These are phyloP conservation scores for Arctium lappa DNA, from an alignment of 129 eudicot genomes.

Conservation along the genomic window DNA sequence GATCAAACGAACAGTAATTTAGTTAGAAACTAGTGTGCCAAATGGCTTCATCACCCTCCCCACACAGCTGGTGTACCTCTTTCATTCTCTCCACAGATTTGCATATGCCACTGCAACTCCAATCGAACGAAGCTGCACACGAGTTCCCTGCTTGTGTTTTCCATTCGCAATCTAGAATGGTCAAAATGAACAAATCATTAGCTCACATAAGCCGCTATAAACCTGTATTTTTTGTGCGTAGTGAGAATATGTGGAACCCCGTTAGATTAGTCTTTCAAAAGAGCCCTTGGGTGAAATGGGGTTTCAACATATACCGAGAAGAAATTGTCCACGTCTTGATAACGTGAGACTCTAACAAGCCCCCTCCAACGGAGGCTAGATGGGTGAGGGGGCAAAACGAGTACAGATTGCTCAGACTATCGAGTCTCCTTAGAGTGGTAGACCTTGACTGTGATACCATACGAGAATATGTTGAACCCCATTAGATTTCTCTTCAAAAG, in stretches of 20 bases:
- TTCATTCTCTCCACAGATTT: slow-evolving; percentile 73
- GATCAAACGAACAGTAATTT: not conserved
- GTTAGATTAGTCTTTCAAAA: not conserved
- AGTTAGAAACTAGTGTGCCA: slow-evolving; percentile 66
- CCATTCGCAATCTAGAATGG: slow-evolving; percentile 64
- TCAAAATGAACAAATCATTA: not conserved
- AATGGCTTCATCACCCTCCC: slow-evolving; percentile 72
- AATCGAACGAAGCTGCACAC: slow-evolving; percentile 87
- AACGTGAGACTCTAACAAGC: too few relatives aligned
- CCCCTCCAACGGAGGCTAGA: too few relatives aligned
- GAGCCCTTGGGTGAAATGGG: not conserved
- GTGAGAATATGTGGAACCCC: not conserved
- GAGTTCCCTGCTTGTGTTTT: slow-evolving; percentile 74
- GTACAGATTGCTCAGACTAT: too few relatives aligned
- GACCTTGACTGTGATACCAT: not conserved
- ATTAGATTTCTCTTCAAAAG: not conserved
- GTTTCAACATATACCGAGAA: too few relatives aligned
- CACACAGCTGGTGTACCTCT: slow-evolving; percentile 63
- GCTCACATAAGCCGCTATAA: not conserved
- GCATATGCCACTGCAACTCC: slow-evolving; percentile 92
- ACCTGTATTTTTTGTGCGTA: not conserved
- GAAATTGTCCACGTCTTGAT: too few relatives aligned
- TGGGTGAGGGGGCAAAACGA: too few relatives aligned
- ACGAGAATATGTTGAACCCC: not conserved
- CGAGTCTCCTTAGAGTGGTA: not conserved